Percentiles rank a stretch among this genome's conserved stretches.
Evolutionary conservation across 768 basidiomycete genomes (phyloP).

Genomic region (Lactarius tabidus): DNA sequence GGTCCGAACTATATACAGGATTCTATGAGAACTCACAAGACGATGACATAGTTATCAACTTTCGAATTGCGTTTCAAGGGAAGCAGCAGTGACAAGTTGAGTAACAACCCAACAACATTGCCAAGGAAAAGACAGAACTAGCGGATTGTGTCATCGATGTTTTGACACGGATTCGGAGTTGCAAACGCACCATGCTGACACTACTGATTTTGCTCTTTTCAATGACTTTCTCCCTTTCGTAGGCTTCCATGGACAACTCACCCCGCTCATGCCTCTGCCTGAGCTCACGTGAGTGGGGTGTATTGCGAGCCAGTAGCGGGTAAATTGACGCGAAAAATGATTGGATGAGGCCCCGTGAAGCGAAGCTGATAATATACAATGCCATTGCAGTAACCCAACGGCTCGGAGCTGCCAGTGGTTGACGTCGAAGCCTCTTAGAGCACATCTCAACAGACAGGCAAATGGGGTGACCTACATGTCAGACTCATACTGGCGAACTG

Average conservation of each 20-base stretch:
- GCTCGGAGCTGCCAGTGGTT: slow-evolving; percentile 51
- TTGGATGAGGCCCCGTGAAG: slow-evolving; percentile 74
- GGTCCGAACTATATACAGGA: too few species aligned
- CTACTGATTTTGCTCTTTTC: slow-evolving; percentile 86
- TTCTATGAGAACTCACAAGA: slow-evolving; percentile 44
- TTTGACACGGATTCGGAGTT: too few species aligned
- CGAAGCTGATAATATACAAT: slow-evolving; percentile 74
- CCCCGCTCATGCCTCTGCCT: slow-evolving; percentile 54
- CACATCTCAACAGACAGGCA: background rate
- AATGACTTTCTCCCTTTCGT: slow-evolving; percentile 69
- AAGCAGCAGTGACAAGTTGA: slow-evolving; percentile 68
- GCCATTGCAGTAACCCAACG: slow-evolving; percentile 77
- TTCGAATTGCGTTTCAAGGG: slow-evolving; percentile 54
- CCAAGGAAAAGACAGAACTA: slow-evolving; percentile 77
- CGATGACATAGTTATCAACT: slow-evolving; percentile 71
- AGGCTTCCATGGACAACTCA: slow-evolving; percentile 55
- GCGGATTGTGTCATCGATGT: background rate
- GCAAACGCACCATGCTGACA: slow-evolving; percentile 61
- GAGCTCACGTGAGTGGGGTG: slow-evolving; percentile 53
- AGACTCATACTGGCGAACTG: slow-evolving; percentile 75
- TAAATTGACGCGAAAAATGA: slow-evolving; percentile 37
- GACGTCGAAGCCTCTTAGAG: too few species aligned
- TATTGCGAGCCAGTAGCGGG: slow-evolving; percentile 78
- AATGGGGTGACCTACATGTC: slow-evolving; percentile 45
- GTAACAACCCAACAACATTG: slow-evolving; percentile 56